Conservation (phyloP, 805 yeast genomes). For the Ogataea degrootiae region DNA sequence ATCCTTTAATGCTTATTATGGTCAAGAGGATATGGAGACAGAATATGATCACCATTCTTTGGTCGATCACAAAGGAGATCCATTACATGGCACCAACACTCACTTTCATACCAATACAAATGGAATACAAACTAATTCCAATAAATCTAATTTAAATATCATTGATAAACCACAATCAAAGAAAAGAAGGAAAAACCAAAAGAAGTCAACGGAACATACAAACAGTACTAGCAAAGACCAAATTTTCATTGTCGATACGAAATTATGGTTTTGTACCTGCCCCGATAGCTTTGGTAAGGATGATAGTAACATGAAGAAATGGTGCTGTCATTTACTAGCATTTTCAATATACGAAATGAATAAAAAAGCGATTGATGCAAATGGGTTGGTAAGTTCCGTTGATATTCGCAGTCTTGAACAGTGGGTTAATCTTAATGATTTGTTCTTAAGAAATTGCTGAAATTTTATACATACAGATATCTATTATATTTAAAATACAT, state of each 20-base stretch:
- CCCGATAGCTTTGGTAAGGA: background rate
- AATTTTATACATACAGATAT: background rate
- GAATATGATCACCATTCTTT: background rate
- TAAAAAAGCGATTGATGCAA: background rate
- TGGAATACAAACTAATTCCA: no score
- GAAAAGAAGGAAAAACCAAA: background rate
- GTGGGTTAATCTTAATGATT: background rate
- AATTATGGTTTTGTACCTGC: slow-evolving; percentile 12
- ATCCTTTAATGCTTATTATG: background rate
- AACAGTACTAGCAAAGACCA: background rate
- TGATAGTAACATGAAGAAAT: background rate
- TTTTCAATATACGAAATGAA: background rate
- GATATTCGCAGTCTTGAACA: background rate
- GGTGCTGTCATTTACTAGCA: slow-evolving; percentile 5
- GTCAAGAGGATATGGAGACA: background rate
- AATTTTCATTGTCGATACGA: slow-evolving; percentile 5
- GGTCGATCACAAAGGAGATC: no score
- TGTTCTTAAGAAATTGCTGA: slow-evolving; percentile 3
- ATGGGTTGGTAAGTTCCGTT: background rate
- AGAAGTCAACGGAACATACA: background rate
- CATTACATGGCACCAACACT: no score
- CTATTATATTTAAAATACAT: no score
- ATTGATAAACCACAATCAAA: no score
- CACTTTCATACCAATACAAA: no score
- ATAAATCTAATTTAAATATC: no score